Percentiles rank a stretch among this genome's conserved stretches.
phyloP scores from a whole-genome alignment of 2,329 filamentous ascomycete genomes.

The Aspergillus flavus region DNA sequence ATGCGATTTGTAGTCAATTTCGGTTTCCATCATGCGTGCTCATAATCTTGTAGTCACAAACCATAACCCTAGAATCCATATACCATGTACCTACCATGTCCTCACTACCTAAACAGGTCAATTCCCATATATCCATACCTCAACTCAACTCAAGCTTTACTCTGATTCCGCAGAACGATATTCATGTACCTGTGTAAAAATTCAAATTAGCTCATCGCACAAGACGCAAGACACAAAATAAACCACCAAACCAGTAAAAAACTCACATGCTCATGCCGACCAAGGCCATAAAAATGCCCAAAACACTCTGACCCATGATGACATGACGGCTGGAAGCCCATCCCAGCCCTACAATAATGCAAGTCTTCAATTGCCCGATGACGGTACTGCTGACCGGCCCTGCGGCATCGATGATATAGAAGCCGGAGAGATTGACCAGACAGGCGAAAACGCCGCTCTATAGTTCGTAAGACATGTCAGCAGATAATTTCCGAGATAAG shows the following conservation, averaged over 20 bases:
- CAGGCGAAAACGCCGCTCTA: slow-evolving; percentile 26
- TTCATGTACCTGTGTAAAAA: slow-evolving; percentile 19
- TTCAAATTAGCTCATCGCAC: neutral
- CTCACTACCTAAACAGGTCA: neutral
- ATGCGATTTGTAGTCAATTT: too few relatives aligned
- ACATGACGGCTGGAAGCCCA: slow-evolving; percentile 45
- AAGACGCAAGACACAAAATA: neutral
- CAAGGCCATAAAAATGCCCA: slow-evolving; percentile 22
- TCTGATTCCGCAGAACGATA: slow-evolving; percentile 17
- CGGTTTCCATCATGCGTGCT: too few relatives aligned
- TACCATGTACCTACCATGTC: too few relatives aligned
- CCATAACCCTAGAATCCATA: too few relatives aligned
- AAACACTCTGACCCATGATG: slow-evolving; percentile 17
- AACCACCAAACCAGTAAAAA: neutral
- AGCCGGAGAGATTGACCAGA: slow-evolving; percentile 26
- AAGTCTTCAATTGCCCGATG: slow-evolving; percentile 68
- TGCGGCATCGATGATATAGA: slow-evolving; percentile 32
- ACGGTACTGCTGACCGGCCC: slow-evolving; percentile 68
- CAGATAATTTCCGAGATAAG: neutral
- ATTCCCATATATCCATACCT: too few relatives aligned
- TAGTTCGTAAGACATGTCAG: neutral
- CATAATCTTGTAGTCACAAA: too few relatives aligned
- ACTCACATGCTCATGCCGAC: slow-evolving; percentile 26
- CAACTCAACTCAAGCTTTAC: neutral
- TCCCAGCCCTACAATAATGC: slow-evolving; percentile 65